A percentile compares a stretch with the other conserved stretches of the same genome.
These are phyloP conservation scores for Microdochium bolleyi DNA, from an alignment of 2,329 filamentous ascomycete genomes.

Conservation along the genomic window DNA sequence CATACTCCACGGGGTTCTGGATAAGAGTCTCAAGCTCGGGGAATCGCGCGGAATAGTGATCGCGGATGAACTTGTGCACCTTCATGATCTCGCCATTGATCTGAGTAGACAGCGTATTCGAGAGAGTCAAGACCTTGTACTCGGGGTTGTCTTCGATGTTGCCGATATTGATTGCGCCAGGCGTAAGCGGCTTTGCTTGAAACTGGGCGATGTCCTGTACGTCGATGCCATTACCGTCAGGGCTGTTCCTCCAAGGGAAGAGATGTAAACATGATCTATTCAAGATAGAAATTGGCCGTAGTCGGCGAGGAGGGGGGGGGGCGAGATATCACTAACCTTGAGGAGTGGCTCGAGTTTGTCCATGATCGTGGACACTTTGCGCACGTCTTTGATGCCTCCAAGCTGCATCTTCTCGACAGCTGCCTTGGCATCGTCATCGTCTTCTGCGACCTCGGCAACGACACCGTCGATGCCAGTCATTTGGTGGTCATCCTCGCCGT, in stretches of 20 bases:
- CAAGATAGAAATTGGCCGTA: slow-evolving; percentile 15
- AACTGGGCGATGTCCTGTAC: slow-evolving; percentile 74
- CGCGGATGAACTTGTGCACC: slow-evolving; percentile 92
- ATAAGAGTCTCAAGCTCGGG: slow-evolving; percentile 87
- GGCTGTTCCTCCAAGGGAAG: slow-evolving; percentile 46
- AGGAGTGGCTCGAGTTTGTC: slow-evolving; percentile 73
- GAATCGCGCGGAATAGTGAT: slow-evolving; percentile 91
- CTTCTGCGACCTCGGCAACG: slow-evolving; percentile 43
- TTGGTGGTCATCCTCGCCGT: slow-evolving; percentile 52
- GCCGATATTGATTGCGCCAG: slow-evolving; percentile 60
- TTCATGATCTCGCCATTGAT: slow-evolving; percentile 90
- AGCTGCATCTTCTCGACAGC: slow-evolving; percentile 80
- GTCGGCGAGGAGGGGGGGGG: slow-evolving; percentile 7
- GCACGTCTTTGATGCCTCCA: slow-evolving; percentile 65
- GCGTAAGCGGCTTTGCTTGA: slow-evolving; percentile 59
- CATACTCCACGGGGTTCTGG: slow-evolving; percentile 88
- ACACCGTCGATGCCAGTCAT: slow-evolving; percentile 38
- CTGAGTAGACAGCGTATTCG: slow-evolving; percentile 81
- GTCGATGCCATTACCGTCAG: slow-evolving; percentile 52
- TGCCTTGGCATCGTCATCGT: slow-evolving; percentile 64
- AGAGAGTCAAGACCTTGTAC: slow-evolving; percentile 80
- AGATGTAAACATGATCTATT: slow-evolving; percentile 55
- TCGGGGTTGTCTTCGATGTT: slow-evolving; percentile 89
- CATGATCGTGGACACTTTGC: slow-evolving; percentile 73
- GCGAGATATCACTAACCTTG: slow-evolving; percentile 54